These are phyloP conservation scores for Exidia glandulosa DNA, from an alignment of 768 basidiomycete genomes.

Conservation along the genomic window DNA sequence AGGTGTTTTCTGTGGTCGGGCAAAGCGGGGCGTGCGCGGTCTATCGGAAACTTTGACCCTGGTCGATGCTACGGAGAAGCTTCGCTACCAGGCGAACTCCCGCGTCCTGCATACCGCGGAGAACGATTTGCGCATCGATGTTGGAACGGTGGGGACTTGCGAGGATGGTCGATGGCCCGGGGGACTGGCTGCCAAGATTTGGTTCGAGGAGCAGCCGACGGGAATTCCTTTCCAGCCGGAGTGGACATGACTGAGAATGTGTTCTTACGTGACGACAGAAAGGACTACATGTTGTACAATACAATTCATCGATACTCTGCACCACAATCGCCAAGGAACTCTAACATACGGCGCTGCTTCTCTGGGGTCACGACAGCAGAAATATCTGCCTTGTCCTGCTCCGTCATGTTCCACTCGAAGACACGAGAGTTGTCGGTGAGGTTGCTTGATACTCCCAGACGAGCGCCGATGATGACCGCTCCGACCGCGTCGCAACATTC, in stretches of 20 bases:
- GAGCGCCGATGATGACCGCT: conserved; percentile 64
- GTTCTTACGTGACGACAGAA: no score
- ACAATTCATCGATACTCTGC: background rate
- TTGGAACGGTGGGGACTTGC: background rate
- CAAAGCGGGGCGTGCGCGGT: background rate
- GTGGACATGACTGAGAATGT: background rate
- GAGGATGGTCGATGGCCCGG: background rate
- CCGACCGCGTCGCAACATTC: conserved; percentile 70
- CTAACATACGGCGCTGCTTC: background rate
- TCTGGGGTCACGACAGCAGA: background rate
- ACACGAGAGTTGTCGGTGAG: background rate
- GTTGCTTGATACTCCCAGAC: background rate
- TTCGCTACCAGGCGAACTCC: background rate
- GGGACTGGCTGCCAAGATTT: background rate
- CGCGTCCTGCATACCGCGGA: background rate
- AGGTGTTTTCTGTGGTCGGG: background rate
- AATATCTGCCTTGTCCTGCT: background rate
- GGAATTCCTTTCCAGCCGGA: background rate
- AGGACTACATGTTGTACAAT: no score
- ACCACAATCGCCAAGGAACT: background rate
- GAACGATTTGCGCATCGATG: background rate
- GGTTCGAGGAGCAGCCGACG: no score
- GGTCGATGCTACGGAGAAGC: background rate
- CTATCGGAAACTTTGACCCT: background rate
- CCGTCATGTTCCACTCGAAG: background rate